Base-by-base conservation (phyloP, 768 basidiomycete genomes). In the Russula lepida region DNA sequence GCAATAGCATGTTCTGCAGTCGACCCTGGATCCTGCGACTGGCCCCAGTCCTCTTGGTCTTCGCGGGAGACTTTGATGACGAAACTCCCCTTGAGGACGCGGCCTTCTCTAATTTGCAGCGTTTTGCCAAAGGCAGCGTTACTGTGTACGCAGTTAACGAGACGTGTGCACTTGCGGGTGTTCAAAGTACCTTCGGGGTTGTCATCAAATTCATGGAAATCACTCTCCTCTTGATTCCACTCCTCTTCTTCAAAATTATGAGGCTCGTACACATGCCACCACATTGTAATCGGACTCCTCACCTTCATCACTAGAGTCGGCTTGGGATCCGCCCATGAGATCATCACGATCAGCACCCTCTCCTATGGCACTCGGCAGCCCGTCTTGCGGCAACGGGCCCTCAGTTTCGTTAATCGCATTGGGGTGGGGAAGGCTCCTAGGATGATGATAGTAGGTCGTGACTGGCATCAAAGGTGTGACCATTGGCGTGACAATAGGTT, bases 1-100 rank as follows among this genome's bases (percentile, higher is more conserved):
- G 43, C 25, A 51, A 57, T 13, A 64, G 46, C 63, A 64, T 63
- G 32, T 64, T 37, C 50, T 64, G 60, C 25, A 64, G 46, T 35
- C 63, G 63, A 8, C 63, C 63, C 47, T 44, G 60, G 27, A 64
- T 54, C 53, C 52, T 57, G 7, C 55, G 54, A 44, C 55, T 43
- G 30, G 23, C 41, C 1, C 60, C 43, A 28, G 39, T 25, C 21
- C 39, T 48, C 46, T 63, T 63, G 15, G 46, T 4, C 23, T 51
- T 62, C n/a, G 44, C 12, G 19, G 48, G 8, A 13, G 60, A 33
- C 23, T 47, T 59, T 17, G 33, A 59, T 25, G 58, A 52, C 58
- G 50, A 44, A 2, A 19, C 30, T 1, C 12, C 35, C 41, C 51
- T 50, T 4, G 43, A 44, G 43, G 21, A 21, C 21, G 21, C 43